These are phyloP conservation scores for Dichotomopilus funicola DNA, from an alignment of 2,329 filamentous ascomycete species.

Conservation along the genomic window DNA sequence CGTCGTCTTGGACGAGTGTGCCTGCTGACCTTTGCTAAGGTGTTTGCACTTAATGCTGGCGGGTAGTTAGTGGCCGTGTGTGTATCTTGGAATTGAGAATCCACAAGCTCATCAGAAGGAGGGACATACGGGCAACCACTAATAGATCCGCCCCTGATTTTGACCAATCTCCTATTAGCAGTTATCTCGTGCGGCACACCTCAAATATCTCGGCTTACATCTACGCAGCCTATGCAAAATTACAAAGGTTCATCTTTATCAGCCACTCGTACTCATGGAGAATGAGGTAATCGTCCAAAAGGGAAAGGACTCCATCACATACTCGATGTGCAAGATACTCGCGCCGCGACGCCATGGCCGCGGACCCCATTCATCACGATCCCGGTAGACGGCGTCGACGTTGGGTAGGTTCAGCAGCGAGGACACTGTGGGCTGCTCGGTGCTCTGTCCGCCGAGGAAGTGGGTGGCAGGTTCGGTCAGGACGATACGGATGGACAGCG, in stretches of 20 bases:
- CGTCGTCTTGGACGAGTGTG: too few species aligned
- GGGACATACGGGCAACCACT: conserved; percentile 20
- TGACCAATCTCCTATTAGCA: not conserved
- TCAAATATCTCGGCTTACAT: conserved; percentile 10
- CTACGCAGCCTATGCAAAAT: conserved; percentile 7
- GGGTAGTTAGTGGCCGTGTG: not conserved
- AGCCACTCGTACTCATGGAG: not conserved
- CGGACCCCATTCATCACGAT: conserved; percentile 76
- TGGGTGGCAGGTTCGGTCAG: conserved; percentile 66
- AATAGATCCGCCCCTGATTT: conserved; percentile 24
- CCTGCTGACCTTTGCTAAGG: conserved; percentile 59
- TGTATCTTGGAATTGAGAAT: not conserved
- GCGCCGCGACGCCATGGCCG: conserved; percentile 70
- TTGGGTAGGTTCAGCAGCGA: conserved; percentile 55
- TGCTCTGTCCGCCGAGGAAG: conserved; percentile 70
- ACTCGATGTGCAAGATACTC: conserved; percentile 84
- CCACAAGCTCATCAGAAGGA: not conserved
- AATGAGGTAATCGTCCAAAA: not conserved
- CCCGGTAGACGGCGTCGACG: conserved; percentile 74
- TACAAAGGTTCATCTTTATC: not conserved
- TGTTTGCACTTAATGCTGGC: conserved; percentile 66
- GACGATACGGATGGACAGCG: conserved; percentile 76
- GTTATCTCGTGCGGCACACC: not conserved
- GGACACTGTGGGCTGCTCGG: conserved; percentile 66
- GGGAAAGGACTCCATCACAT: conserved; percentile 18